Evolutionary conservation across 1,284 basidiomycete species (phyloP), one percentile per base, ranked within the genome.

Genomic region (Kalmanozyma brasiliensis): DNA sequence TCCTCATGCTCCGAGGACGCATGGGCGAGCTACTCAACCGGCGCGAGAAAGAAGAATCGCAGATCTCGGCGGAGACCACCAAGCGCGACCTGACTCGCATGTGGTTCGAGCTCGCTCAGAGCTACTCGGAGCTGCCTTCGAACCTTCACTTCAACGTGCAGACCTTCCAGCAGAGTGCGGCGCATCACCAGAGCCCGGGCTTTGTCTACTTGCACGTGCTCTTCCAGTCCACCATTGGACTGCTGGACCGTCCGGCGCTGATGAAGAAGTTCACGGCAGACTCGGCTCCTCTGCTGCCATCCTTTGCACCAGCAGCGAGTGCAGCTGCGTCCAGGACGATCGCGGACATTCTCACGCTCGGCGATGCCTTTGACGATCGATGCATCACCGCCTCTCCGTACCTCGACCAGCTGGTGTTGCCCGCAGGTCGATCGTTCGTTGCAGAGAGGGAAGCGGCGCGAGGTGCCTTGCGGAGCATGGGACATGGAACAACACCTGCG

Each of bases 11-110:
- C 2, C 40, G 75, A 8, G 75, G 75, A 19, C 49, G 73, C 6
- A 77, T 77, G 64, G 73, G 73, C 22, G 75, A 77, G 48, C 51
- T 77, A 16, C 49, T 77, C 35, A 77, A 77, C 41, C 29, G 65
- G 4, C 48, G 68, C 26, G 68, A 62, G 23, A 19, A 37, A n/a
- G 75, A 77, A 41, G 66, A 60, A 8, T 62, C 61, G 19, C 10
- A 38, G 29, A 51, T 56, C 36, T 65, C 53, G 33, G 53, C 45
- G 11, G 59, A 72, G 16, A 44, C 49, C n/a, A 66, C 55, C 23
- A 74, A 71, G 41, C 49, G 62, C 19, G 60, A 60, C 26, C 61
- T 74, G 19, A 64, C 56, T 22, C 44, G 63, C 16, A 66, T 77
- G 65, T 77, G 75, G 75, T 58, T 61, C 34, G 73, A 77, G 32